Conservation (phyloP, 2,329 filamentous ascomycete genomes). For the Moelleriella libera region DNA sequence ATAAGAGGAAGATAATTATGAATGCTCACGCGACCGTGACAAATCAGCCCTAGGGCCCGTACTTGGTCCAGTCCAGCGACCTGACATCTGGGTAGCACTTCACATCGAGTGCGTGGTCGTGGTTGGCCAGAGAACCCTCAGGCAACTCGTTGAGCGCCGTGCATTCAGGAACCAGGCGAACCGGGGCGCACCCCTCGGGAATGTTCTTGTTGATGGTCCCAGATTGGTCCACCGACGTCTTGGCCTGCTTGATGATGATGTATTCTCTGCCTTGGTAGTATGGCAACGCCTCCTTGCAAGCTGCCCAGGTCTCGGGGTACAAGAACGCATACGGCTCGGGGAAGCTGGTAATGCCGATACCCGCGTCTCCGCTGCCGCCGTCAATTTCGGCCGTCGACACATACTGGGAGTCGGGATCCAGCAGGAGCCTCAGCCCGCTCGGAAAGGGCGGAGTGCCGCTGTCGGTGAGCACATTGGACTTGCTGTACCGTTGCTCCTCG, state of each 20-base stretch:
- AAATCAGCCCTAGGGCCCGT: conserved; percentile 4
- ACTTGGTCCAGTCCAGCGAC: conserved; percentile 21
- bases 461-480: conserved; percentile 21
- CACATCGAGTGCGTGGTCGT: conserved; percentile 20
- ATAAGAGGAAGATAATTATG: too few relatives aligned
- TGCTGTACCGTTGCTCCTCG: conserved; percentile 11
- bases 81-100: conserved; percentile 24
- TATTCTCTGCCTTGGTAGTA: conserved; percentile 23
- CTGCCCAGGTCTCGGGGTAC: conserved; percentile 19
- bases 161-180: conserved; percentile 27
- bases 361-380: conserved; percentile 18
- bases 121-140: conserved; percentile 16
- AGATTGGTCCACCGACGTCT: conserved; percentile 8
- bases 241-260: conserved; percentile 20
- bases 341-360: conserved; percentile 16
- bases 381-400: conserved; percentile 12
- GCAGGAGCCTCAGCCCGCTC: conserved; percentile 15
- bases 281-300: conserved; percentile 23
- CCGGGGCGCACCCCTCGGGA: conserved; percentile 22
- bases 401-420: conserved; percentile 13
- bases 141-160: conserved; percentile 19
- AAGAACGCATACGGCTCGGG: conserved; percentile 17
- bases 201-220: conserved; percentile 10
- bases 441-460: conserved; percentile 21
- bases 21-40: too few relatives aligned